Evolutionary conservation across 2,329 filamentous ascomycete genomes (phyloP).

Genomic region (Penicillium sp.): DNA sequence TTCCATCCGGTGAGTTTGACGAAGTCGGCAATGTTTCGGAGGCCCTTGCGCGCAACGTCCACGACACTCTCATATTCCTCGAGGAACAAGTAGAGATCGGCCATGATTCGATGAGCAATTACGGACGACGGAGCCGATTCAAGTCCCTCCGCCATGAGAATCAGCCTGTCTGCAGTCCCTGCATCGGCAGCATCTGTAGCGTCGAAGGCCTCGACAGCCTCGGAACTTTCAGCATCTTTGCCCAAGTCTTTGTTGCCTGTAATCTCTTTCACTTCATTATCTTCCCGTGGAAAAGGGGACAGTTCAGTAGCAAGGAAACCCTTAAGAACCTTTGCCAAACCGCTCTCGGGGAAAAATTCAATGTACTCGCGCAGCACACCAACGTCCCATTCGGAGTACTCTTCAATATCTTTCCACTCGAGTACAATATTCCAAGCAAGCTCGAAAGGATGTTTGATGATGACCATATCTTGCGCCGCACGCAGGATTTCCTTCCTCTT

Average conservation of each 20-base stretch:
- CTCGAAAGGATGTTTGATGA: conserved; percentile 85
- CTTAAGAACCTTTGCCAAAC: conserved; percentile 72
- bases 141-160: conserved; percentile 73
- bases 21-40: conserved; percentile 56
- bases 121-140: conserved; percentile 60
- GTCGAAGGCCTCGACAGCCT: conserved; percentile 31
- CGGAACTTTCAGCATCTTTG: conserved; percentile 33
- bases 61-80: conserved; percentile 81
- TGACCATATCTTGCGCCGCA: conserved; percentile 85
- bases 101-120: conserved; percentile 75
- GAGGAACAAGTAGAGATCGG: conserved; percentile 73
- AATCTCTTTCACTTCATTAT: conserved; percentile 46
- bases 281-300: conserved; percentile 67
- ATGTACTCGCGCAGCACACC: conserved; percentile 75
- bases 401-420: conserved; percentile 78
- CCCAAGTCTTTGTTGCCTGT: conserved; percentile 23
- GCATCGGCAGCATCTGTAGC: conserved; percentile 33
- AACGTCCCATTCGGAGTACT: conserved; percentile 69
- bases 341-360: conserved; percentile 74
- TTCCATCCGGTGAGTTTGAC: conserved; percentile 60
- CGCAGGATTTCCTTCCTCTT: conserved; percentile 70
- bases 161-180: conserved; percentile 69
- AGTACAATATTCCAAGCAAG: conserved; percentile 87
- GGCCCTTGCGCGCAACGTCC: conserved; percentile 70
- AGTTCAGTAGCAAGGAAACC: conserved; percentile 77